phyloP scores from a whole-genome alignment of 2,329 filamentous ascomycete genomes.

The Aspergillus proliferans region DNA sequence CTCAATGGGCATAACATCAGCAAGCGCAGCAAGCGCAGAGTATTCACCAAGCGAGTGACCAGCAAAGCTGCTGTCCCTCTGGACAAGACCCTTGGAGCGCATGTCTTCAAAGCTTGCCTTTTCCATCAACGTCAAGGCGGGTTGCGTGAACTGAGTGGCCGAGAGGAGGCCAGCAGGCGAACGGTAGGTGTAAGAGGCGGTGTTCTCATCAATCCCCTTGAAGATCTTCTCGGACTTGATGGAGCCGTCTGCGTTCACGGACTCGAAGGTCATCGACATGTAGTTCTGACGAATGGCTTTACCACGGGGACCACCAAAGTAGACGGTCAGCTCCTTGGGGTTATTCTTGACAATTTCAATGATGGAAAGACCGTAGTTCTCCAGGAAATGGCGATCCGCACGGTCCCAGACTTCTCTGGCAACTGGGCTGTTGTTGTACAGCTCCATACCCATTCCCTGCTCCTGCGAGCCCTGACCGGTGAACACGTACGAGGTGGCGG shows the following conservation, averaged over 20 bases:
- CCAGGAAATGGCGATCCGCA: conserved; percentile 94
- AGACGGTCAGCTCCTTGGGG: conserved; percentile 94
- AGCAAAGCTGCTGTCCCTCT: conserved; percentile 93
- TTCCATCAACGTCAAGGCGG: conserved; percentile 96
- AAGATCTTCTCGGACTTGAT: conserved; percentile 99
- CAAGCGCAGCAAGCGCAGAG: conserved; percentile 88
- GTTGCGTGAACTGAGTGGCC: conserved; percentile 97
- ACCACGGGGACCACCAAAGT: conserved; percentile 93
- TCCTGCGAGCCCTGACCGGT: conserved; percentile 98
- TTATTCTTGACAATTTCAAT: conserved; percentile 99
- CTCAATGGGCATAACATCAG: conserved; percentile 99
- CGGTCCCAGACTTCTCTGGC: conserved; percentile 97
- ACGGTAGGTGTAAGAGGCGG: conserved; percentile 92
- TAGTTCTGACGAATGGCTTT: conserved; percentile 99
- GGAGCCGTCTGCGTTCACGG: conserved; percentile 81
- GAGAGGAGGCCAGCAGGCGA: conserved; percentile 92
- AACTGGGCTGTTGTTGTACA: conserved; percentile 87
- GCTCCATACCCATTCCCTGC: conserved; percentile 99
- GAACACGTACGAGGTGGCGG: conserved; percentile 93
- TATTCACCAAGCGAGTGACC: conserved; percentile 98
- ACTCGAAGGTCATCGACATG: conserved; percentile 99
- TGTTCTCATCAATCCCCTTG: conserved; percentile 91
- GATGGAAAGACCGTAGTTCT: conserved; percentile 98
- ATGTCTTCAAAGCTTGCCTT: conserved; percentile 99
- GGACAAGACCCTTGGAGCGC: conserved; percentile 92